phyloP scores from a whole-genome alignment of 2,329 filamentous ascomycete genomes.

The Penicillium janthinellum region DNA sequence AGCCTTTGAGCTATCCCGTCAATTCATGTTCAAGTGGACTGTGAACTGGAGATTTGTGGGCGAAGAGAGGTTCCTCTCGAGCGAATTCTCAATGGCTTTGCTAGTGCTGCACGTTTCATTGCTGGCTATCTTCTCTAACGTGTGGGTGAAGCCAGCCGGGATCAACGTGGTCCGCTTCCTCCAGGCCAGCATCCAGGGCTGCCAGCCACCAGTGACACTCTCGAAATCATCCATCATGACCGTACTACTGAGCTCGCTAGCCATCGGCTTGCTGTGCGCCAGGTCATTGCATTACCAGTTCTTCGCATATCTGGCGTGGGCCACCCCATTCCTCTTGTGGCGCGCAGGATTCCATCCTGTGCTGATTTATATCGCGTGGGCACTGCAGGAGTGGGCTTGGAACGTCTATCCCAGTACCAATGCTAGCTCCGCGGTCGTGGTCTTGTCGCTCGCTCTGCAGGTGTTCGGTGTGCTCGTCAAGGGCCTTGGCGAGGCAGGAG shows the following conservation, averaged over 20 bases:
- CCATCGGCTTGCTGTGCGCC: conserved; percentile 81
- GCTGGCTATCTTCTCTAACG: conserved; percentile 66
- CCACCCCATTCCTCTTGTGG: conserved; percentile 85
- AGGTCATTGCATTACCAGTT: conserved; percentile 94
- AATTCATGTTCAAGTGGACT: conserved; percentile 97
- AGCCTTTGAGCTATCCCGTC: conserved; percentile 87
- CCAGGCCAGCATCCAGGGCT: conserved; percentile 54
- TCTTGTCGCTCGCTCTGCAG: conserved; percentile 68
- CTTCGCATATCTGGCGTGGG: conserved; percentile 88
- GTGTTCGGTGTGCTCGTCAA: conserved; percentile 63
- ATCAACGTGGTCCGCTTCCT: conserved; percentile 60
- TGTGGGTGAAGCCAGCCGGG: conserved; percentile 72
- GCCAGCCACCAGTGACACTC: conserved; percentile 59
- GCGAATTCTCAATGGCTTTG: conserved; percentile 67
- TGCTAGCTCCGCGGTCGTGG: conserved; percentile 66
- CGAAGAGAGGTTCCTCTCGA: conserved; percentile 75
- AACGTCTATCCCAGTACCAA: conserved; percentile 85
- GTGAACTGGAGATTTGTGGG: conserved; percentile 98
- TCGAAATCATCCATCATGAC: conserved; percentile 75
- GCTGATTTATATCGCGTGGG: conserved; percentile 70
- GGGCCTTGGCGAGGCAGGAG: conserved; percentile 29
- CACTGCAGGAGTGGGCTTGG: conserved; percentile 87
- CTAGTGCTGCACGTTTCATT: conserved; percentile 66
- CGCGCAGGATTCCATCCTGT: conserved; percentile 68
- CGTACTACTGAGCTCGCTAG: conserved; percentile 72